phyloP scores from a whole-genome alignment of 306 rosid species.

The Benincasa hispida region DNA sequence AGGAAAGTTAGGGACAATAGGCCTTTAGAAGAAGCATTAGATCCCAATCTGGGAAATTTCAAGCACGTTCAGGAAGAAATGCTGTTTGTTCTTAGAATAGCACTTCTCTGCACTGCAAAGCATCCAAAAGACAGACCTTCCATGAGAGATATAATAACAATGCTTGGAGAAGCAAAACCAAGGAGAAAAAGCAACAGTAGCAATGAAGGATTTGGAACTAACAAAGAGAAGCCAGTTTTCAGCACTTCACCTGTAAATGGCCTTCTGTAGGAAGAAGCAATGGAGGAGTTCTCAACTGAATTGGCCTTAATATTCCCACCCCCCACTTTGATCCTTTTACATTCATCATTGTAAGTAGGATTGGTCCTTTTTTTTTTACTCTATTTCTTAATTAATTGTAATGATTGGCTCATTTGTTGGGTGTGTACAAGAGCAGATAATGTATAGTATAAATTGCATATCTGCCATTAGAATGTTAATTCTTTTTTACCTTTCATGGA shows the following conservation, averaged over 20 bases:
- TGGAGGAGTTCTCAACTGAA: background rate
- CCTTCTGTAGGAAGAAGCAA: conserved; percentile 27
- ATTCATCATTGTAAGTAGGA: conserved; percentile 6
- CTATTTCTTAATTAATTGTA: background rate
- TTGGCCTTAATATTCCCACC: background rate
- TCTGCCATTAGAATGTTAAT: conserved; percentile 17
- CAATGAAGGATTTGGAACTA: conserved; percentile 23
- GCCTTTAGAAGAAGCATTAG: conserved; percentile 65
- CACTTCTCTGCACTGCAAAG: conserved; percentile 81
- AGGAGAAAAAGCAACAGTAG: conserved; percentile 61
- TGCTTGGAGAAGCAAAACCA: conserved; percentile 98
- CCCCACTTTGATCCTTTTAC: background rate
- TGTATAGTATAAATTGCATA: conserved; percentile 1
- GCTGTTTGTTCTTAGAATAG: conserved; percentile 81
- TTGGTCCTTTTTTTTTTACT: background rate
- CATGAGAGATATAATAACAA: conserved; percentile 88
- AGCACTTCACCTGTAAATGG: conserved; percentile 52
- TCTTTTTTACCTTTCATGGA: background rate
- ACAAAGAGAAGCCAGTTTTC: conserved; percentile 47
- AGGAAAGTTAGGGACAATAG: conserved; percentile 49
- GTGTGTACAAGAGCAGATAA: background rate
- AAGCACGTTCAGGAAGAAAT: conserved; percentile 79
- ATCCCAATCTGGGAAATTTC: conserved; percentile 66
- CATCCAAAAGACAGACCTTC: conserved; percentile 83
- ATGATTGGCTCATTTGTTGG: conserved; percentile 3